Evolutionary conservation across 2,329 filamentous ascomycete genomes (phyloP).

Genomic region (Xylariaceae sp.): DNA sequence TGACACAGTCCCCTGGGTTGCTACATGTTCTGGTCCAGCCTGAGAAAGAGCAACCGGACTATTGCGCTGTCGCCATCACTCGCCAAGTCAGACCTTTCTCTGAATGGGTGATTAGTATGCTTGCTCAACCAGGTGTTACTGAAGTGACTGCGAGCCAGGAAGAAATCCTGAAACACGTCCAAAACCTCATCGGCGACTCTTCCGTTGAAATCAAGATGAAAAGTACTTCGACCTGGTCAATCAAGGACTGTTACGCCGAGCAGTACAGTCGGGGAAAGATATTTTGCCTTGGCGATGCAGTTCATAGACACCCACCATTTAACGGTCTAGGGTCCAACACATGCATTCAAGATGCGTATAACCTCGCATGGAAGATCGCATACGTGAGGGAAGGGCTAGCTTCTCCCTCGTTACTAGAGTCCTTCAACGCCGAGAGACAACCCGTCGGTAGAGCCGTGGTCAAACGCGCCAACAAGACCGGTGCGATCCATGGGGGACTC

Average conservation of each 20-base stretch:
- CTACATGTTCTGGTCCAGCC: conserved; percentile 53
- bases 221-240: conserved; percentile 54
- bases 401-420: conserved; percentile 36
- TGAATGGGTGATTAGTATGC: conserved; percentile 49
- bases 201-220: conserved; percentile 33
- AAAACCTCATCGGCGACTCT: conserved; percentile 47
- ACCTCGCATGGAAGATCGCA: conserved; percentile 51
- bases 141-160: conserved; percentile 31
- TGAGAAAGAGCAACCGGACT: conserved; percentile 28
- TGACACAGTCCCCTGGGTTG: conserved; percentile 43
- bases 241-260: conserved; percentile 57
- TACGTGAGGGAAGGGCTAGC: conserved; percentile 41
- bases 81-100: conserved; percentile 27
- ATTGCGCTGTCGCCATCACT: no score
- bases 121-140: conserved; percentile 28
- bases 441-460: conserved; percentile 43
- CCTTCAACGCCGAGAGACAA: conserved; percentile 43
- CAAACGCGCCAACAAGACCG: conserved; percentile 53
- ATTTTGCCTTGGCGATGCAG: conserved; percentile 51
- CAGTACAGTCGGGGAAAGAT: conserved; percentile 47
- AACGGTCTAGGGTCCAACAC: conserved; percentile 56
- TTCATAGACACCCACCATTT: conserved; percentile 53
- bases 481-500: conserved; percentile 41
- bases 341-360: conserved; percentile 53
- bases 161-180: conserved; percentile 17